These are phyloP conservation scores for Huntiella abstrusa DNA, from an alignment of 2,329 filamentous ascomycete species.

Conservation along the genomic window DNA sequence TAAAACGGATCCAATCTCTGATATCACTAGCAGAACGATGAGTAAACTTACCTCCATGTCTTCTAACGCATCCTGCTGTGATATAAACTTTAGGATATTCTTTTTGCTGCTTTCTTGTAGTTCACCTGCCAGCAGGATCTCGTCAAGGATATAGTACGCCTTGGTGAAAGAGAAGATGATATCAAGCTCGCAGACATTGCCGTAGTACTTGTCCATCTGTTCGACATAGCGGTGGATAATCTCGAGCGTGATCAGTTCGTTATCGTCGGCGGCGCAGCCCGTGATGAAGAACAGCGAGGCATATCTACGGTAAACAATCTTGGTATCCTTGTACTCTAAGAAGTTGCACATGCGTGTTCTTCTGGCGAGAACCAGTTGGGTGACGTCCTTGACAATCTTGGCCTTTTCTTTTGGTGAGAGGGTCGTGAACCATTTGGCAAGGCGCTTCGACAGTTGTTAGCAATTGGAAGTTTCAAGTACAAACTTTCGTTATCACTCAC, in stretches of 20 bases:
- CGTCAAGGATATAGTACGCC: constrained; percentile 96
- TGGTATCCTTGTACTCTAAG: constrained; percentile 97
- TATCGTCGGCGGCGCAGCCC: constrained; percentile 90
- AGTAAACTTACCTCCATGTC: constrained; percentile 83
- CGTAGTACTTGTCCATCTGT: constrained; percentile 99
- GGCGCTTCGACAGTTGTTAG: constrained; percentile 39
- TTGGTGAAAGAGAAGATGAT: constrained; percentile 99
- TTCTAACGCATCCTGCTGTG: constrained; percentile 91
- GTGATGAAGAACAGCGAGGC: constrained; percentile 99
- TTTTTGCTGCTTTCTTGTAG: constrained; percentile 99
- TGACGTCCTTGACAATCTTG: constrained; percentile 99
- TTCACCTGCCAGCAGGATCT: constrained; percentile 84
- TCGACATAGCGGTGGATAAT: constrained; percentile 98
- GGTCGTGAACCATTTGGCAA: constrained; percentile 98
- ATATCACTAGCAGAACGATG: neutral
- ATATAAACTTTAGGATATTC: constrained; percentile 89
- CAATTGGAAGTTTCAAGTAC: neutral
- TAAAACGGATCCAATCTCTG: neutral
- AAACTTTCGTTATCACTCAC: constrained; percentile 35
- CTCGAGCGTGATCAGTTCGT: constrained; percentile 94
- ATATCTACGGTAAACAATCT: constrained; percentile 96
- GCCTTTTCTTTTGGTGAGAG: constrained; percentile 95
- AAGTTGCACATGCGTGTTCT: constrained; percentile 99
- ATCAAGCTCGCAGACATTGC: constrained; percentile 97
- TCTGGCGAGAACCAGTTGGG: constrained; percentile 86